These are phyloP conservation scores for Trametes sanguinea DNA, from an alignment of 768 basidiomycete species.

Conservation along the genomic window DNA sequence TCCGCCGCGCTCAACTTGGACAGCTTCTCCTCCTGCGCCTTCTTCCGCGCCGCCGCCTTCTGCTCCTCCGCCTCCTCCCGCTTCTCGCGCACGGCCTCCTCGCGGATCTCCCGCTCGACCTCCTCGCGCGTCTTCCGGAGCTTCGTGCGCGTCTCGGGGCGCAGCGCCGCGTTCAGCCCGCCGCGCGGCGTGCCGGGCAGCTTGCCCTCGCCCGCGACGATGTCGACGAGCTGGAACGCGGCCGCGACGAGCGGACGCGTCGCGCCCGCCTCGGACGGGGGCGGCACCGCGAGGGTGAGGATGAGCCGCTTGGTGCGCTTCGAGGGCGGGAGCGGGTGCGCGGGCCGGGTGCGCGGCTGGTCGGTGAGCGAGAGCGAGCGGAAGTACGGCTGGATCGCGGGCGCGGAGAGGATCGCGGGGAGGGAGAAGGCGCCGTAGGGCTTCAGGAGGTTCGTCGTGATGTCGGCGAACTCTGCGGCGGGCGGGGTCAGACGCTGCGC, in stretches of 20 bases:
- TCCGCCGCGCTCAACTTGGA: slow-evolving; percentile 75
- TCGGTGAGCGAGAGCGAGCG: slow-evolving; percentile 89
- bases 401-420: slow-evolving; percentile 58
- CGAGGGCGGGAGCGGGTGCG: slow-evolving; percentile 46
- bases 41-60: slow-evolving; percentile 71
- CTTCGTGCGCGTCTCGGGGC: slow-evolving; percentile 83
- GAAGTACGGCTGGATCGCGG: slow-evolving; percentile 72
- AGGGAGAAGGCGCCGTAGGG: slow-evolving; percentile 51
- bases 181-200: slow-evolving; percentile 21
- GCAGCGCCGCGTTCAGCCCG: slow-evolving; percentile 33
- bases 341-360: slow-evolving; percentile 75
- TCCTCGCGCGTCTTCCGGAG: slow-evolving; percentile 74
- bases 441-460: slow-evolving; percentile 79
- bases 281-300: slow-evolving; percentile 62
- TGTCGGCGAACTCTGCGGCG: slow-evolving; percentile 74
- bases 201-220: slow-evolving; percentile 43
- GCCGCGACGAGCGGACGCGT: slow-evolving; percentile 64
- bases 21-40: slow-evolving; percentile 71
- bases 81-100: slow-evolving; percentile 66
- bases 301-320: slow-evolving; percentile 74
- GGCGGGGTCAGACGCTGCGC: slow-evolving; percentile 9
- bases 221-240: slow-evolving; percentile 76
- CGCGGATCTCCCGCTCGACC: slow-evolving; percentile 65
- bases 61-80: slow-evolving; percentile 74
- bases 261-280: slow-evolving; percentile 47